Conservation (phyloP, 257 asterid species). For the Misopates orontium region DNA sequence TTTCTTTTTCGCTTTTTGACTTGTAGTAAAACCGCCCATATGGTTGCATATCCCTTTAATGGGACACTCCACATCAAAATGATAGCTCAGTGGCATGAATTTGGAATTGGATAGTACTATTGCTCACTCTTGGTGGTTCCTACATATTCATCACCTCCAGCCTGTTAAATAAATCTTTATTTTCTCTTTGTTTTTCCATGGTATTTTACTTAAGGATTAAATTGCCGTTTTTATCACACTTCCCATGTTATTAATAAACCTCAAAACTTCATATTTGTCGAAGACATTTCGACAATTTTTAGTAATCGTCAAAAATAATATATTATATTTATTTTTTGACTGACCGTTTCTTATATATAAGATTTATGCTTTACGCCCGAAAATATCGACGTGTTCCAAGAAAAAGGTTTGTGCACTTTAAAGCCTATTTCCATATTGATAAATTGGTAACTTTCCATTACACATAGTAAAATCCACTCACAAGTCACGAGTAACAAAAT, state of each 20-base stretch:
- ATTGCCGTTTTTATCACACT: neutral
- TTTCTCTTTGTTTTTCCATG: neutral
- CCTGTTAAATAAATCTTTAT: neutral
- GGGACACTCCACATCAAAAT: neutral
- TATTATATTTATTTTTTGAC: no score
- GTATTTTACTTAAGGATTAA: no score
- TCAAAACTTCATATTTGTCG: neutral
- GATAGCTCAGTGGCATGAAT: slow-evolving; percentile 13
- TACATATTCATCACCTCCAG: neutral
- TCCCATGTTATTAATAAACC: neutral
- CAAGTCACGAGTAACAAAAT: no score
- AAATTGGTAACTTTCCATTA: no score
- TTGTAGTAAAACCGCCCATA: neutral
- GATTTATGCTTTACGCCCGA: no score
- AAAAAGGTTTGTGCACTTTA: no score
- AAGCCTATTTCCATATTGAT: no score
- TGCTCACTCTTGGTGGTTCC: neutral
- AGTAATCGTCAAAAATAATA: neutral
- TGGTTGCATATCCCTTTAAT: neutral
- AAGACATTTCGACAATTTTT: neutral
- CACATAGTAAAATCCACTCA: no score
- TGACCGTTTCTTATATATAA: no score
- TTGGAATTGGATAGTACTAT: neutral
- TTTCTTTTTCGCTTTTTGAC: no score
- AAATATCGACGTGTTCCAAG: no score